These are phyloP conservation scores for Eucalyptus paniculata DNA, from an alignment of 345 rosid genomes.

Conservation along the genomic window DNA sequence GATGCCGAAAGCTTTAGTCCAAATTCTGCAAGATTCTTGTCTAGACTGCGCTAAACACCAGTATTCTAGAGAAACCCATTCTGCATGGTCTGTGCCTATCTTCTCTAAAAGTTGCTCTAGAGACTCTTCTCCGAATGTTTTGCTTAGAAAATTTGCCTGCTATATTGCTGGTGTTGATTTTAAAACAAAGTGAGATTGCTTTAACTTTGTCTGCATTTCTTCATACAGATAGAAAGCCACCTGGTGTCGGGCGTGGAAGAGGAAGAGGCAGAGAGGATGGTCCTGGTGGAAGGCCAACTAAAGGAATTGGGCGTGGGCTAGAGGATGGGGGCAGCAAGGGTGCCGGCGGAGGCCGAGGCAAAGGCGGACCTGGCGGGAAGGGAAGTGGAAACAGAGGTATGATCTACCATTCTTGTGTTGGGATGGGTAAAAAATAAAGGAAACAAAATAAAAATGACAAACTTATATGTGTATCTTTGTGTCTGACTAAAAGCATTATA, in stretches of 20 bases:
- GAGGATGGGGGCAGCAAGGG: slow-evolving; percentile 62
- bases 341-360: slow-evolving; percentile 57
- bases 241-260: slow-evolving; percentile 76
- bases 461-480: neutral
- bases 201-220: neutral
- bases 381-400: slow-evolving; percentile 51
- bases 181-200: neutral
- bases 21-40: neutral
- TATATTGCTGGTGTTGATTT: neutral
- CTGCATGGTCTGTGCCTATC: neutral
- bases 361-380: slow-evolving; percentile 53
- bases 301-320: slow-evolving; percentile 60
- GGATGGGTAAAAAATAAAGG: neutral
- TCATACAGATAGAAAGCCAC: slow-evolving; percentile 60
- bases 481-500: neutral
- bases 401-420: neutral
- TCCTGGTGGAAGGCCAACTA: slow-evolving; percentile 46
- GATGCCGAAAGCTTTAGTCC: neutral
- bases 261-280: slow-evolving; percentile 82
- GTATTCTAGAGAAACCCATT: neutral
- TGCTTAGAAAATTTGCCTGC: neutral
- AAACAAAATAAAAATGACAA: neutral
- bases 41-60: neutral
- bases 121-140: neutral
- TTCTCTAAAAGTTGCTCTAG: neutral